phyloP scores from a whole-genome alignment of 2,329 filamentous ascomycete species.

The Acrocalymma vagum region DNA sequence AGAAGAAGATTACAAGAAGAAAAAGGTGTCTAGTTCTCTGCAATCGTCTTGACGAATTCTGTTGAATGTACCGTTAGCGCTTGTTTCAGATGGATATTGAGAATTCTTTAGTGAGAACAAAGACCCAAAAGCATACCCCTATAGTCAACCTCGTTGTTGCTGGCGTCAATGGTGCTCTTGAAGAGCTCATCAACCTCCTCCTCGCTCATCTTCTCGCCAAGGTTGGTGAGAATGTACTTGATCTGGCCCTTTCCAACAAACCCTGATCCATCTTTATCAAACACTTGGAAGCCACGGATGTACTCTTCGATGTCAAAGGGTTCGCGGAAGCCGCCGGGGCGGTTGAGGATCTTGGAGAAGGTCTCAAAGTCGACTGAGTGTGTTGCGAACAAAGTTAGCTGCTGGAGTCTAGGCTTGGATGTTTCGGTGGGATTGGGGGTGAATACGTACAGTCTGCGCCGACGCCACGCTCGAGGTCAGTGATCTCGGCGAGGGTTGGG shows the following conservation, averaged over 20 bases:
- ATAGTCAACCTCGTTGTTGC: slow-evolving; percentile 97
- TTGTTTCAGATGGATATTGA: too few relatives aligned
- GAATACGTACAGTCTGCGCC: slow-evolving; percentile 84
- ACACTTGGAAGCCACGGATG: slow-evolving; percentile 98
- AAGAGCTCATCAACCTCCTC: slow-evolving; percentile 98
- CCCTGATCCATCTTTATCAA: slow-evolving; percentile 98
- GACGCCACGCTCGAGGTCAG: slow-evolving; percentile 88
- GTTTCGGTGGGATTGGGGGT: not conserved
- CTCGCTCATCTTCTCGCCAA: slow-evolving; percentile 99
- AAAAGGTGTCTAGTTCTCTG: slow-evolving; percentile 42
- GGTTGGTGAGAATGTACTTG: slow-evolving; percentile 96
- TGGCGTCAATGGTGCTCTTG: slow-evolving; percentile 91
- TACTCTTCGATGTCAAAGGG: slow-evolving; percentile 98
- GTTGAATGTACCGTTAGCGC: slow-evolving; percentile 19
- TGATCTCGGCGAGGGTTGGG: slow-evolving; percentile 91
- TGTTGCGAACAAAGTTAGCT: slow-evolving; percentile 15
- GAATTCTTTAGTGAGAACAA: too few relatives aligned
- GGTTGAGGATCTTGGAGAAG: slow-evolving; percentile 96
- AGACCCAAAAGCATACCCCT: slow-evolving; percentile 68
- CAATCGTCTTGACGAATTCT: slow-evolving; percentile 51
- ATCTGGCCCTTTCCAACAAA: slow-evolving; percentile 98
- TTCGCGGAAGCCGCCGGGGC: slow-evolving; percentile 96
- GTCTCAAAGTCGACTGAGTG: slow-evolving; percentile 92
- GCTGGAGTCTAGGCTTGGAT: not conserved
- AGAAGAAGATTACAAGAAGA: slow-evolving; percentile 1